Evolutionary conservation across 2,329 filamentous ascomycete genomes (phyloP).

Genomic region (Diaporthe eres): DNA sequence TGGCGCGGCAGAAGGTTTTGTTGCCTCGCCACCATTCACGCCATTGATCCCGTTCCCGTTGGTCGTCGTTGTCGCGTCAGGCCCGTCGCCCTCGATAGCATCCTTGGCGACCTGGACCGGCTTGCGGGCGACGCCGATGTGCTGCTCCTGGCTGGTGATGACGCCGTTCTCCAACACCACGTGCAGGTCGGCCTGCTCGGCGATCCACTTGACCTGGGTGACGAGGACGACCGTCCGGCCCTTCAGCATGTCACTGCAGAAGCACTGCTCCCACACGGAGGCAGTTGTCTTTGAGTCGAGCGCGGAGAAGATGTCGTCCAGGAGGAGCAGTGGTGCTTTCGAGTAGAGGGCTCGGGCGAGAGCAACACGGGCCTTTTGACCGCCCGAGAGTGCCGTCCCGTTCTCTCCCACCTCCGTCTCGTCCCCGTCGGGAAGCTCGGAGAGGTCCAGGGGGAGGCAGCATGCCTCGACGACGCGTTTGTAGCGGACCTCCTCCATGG

Average conservation of each 20-base stretch:
- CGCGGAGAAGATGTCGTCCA: conserved; percentile 73
- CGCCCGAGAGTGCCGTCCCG: conserved; percentile 68
- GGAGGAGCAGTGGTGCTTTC: conserved; percentile 65
- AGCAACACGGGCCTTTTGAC: conserved; percentile 70
- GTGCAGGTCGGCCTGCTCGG: conserved; percentile 64
- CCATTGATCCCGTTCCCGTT: conserved; percentile 46
- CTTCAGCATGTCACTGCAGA: conserved; percentile 67
- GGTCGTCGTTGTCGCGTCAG: not conserved
- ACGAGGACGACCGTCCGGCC: conserved; percentile 70
- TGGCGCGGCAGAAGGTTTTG: conserved; percentile 54
- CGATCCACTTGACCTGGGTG: conserved; percentile 68
- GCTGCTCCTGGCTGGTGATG: conserved; percentile 57
- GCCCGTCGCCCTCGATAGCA: conserved; percentile 48
- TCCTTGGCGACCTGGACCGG: conserved; percentile 60
- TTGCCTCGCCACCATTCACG: conserved; percentile 46
- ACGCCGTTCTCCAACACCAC: conserved; percentile 62
- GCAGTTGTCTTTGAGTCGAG: conserved; percentile 71
- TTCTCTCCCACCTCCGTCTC: conserved; percentile 68
- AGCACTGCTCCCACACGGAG: conserved; percentile 69
- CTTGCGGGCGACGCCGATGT: conserved; percentile 61
- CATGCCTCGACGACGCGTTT: conserved; percentile 69
- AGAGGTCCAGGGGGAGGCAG: conserved; percentile 65
- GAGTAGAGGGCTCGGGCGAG: conserved; percentile 71
- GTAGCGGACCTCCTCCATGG: conserved; percentile 67
- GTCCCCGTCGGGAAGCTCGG: conserved; percentile 65